phyloP scores from a whole-genome alignment of 352 stramenopile genomes.

The Saprolegnia parasitica region DNA sequence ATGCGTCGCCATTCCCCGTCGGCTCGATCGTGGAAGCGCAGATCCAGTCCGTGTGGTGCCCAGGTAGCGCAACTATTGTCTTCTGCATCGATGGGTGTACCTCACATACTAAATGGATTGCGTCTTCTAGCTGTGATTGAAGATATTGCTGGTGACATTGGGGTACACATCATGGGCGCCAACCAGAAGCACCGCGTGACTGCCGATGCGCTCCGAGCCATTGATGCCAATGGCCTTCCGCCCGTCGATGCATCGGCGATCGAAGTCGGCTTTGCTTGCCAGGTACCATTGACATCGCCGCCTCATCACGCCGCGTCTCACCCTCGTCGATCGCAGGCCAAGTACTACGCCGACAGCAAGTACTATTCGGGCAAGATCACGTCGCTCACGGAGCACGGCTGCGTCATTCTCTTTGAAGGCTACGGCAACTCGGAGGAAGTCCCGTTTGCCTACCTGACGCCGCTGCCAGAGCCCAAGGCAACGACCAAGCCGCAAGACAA shows the following conservation, averaged over 20 bases:
- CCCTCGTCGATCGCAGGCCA: slow-evolving; percentile 33
- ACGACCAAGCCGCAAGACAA: slow-evolving; percentile 29
- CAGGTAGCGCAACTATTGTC: slow-evolving; percentile 25
- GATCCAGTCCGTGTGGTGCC: slow-evolving; percentile 67
- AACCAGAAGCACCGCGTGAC: slow-evolving; percentile 52
- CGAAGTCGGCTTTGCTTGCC: slow-evolving; percentile 53
- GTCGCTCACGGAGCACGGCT: slow-evolving; percentile 59
- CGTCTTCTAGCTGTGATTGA: slow-evolving; percentile 29
- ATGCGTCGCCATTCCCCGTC: slow-evolving; percentile 36
- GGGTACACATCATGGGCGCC: slow-evolving; percentile 66
- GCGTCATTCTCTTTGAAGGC: slow-evolving; percentile 80
- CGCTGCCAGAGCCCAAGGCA: slow-evolving; percentile 30
- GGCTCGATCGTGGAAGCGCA: slow-evolving; percentile 53
- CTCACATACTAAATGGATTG: neutral
- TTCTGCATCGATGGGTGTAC: neutral
- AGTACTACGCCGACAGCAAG: slow-evolving; percentile 75
- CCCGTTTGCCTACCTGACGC: slow-evolving; percentile 81
- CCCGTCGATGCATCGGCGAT: slow-evolving; percentile 36
- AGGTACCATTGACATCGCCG: neutral
- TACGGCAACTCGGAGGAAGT: slow-evolving; percentile 90
- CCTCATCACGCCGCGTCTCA: neutral
- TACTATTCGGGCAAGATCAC: slow-evolving; percentile 73
- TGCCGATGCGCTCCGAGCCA: slow-evolving; percentile 39
- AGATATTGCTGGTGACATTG: slow-evolving; percentile 46
- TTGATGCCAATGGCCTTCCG: slow-evolving; percentile 36